A percentile compares a stretch with the other conserved stretches of the same genome.
phyloP scores from a whole-genome alignment of 768 basidiomycete species.

The Lentinula aciculospora region DNA sequence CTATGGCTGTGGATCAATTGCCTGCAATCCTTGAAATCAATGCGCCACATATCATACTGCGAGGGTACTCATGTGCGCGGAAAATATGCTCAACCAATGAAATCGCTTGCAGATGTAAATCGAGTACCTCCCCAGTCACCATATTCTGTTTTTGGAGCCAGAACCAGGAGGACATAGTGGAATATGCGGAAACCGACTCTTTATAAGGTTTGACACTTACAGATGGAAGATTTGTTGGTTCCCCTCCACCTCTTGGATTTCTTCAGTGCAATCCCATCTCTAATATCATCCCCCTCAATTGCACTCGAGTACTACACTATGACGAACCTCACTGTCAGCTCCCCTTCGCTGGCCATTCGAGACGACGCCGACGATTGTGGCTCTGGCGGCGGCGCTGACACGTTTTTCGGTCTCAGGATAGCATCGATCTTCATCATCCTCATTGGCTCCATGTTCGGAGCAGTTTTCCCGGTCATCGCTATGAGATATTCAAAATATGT shows the following conservation, averaged over 20 bases:
- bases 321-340: not conserved
- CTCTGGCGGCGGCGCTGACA: slow-evolving; percentile 32
- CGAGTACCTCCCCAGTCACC: not conserved
- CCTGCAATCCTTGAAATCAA: too few relatives aligned
- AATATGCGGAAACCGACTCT: not conserved
- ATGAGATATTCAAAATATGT: slow-evolving; percentile 28
- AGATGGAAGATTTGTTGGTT: not conserved
- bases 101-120: not conserved
- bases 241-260: not conserved
- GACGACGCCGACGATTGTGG: slow-evolving; percentile 25
- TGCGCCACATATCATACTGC: not conserved
- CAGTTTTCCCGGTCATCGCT: slow-evolving; percentile 52
- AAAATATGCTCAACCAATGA: not conserved
- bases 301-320: not conserved
- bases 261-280: too few relatives aligned
- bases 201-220: not conserved
- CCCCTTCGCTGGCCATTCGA: not conserved
- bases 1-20: too few relatives aligned
- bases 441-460: slow-evolving; percentile 35
- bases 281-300: not conserved
- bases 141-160: not conserved
- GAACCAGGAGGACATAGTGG: not conserved
- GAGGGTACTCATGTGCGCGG: not conserved
- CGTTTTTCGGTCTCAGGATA: slow-evolving; percentile 36
- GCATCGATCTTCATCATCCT: slow-evolving; percentile 55